Base-by-base conservation (phyloP, 345 rosid species). In the Gossypium herbaceum region DNA sequence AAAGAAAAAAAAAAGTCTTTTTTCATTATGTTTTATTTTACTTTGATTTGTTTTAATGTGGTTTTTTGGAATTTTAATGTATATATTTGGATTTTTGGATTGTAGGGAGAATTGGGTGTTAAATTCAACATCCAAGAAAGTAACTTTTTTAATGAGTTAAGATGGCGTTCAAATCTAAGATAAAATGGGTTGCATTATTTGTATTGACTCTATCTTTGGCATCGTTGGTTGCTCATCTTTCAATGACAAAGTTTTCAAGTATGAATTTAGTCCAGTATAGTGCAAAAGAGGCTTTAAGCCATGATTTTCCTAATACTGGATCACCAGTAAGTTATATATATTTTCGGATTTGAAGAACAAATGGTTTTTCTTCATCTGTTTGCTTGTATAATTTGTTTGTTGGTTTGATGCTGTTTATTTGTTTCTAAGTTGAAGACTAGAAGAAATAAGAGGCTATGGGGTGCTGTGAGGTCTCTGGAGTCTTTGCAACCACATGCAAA, bases 401-500 rank as follows among this genome's bases (percentile, higher is more conserved):
- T 66, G 51, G 11, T 75, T 25, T 77, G 8, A 57, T 66, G 22
- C 7, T 62, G 61, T 44, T 79, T 68, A 68, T 50, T 48, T 9
- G 29, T 60, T 73, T 50, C 67, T 57, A 67, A 77, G 73, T 64
- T 82, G 76, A 74, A 96, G 97, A 81, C 75, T 73, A 50, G 73
- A 80, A 82, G 86, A 65, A 88, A 80, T 85, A 88, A 83, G 75
- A 88, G 82, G 86, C 76, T 93, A 27, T 96, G 99, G 99, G 92
- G 95, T 5, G 78, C 76, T 82, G 88, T 93, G 39, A 96, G 84
- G 85, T 75, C 92, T 7, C 80, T 96, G 73, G 86, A 79, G 81
- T 79, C 94, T 22, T 86, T 96, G 85, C 92, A 90, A 75, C 98
- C 98, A 9, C 93, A 90, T 88, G 97, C 97, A 71, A 93, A 92